Percentiles rank a stretch among this genome's conserved stretches.
phyloP scores from a whole-genome alignment of 805 yeast genomes.

The Wickerhamiella vanderwaltii region DNA sequence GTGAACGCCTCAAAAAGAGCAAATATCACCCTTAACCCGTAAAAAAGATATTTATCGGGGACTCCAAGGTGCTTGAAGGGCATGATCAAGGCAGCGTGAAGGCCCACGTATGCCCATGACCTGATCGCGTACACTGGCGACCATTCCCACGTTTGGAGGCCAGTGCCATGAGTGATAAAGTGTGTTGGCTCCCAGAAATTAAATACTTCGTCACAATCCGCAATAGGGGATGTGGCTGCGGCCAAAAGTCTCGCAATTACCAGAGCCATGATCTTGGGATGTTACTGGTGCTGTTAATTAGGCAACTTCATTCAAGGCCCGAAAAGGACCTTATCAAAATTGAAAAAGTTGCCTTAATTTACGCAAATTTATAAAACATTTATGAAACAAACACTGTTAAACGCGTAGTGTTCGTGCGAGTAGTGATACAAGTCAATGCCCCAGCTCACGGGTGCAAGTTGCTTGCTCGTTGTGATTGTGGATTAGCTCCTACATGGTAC shows the following conservation, averaged over 20 bases:
- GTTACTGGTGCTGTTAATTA: background rate
- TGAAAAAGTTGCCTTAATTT: too few relatives aligned
- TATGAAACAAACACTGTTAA: too few relatives aligned
- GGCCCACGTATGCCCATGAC: slow-evolving; percentile 67
- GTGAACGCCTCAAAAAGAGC: slow-evolving; percentile 33
- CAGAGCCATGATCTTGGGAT: slow-evolving; percentile 1
- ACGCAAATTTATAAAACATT: too few relatives aligned
- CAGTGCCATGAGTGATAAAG: slow-evolving; percentile 62
- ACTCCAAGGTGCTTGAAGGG: slow-evolving; percentile 17
- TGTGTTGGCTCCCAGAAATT: slow-evolving; percentile 94
- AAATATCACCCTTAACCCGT: slow-evolving; percentile 37
- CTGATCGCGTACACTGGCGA: slow-evolving; percentile 81
- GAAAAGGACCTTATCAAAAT: too few relatives aligned
- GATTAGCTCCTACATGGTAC: too few relatives aligned
- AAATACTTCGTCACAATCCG: slow-evolving; percentile 87
- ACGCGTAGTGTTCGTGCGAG: too few relatives aligned
- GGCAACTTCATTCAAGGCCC: too few relatives aligned
- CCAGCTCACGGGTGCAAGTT: too few relatives aligned
- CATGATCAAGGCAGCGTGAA: slow-evolving; percentile 26
- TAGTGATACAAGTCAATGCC: too few relatives aligned
- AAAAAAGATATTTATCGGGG: slow-evolving; percentile 32
- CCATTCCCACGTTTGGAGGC: slow-evolving; percentile 94
- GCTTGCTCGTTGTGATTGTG: too few relatives aligned
- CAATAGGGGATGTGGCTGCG: slow-evolving; percentile 51
- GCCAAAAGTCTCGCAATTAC: slow-evolving; percentile 25